Base-by-base conservation (phyloP, 352 stramenopile genomes). In the Globisporangium abappressorium region DNA sequence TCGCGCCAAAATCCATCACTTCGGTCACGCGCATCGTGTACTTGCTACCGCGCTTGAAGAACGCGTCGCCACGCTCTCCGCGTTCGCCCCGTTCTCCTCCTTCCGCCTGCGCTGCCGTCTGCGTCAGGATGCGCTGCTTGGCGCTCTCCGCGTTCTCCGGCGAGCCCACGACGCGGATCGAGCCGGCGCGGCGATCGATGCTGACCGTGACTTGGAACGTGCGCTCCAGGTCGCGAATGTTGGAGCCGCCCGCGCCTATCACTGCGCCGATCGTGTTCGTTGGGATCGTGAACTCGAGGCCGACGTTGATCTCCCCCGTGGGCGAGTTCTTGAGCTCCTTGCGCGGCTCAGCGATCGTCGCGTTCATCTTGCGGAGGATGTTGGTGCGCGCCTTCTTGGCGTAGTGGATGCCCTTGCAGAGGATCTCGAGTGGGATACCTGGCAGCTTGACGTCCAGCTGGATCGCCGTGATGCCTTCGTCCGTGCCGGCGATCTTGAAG, bases 381-480 rank as follows among this genome's bases (percentile, higher is more conserved):
- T 83, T 81, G 46, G 72, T 67, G 53, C 95, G 81, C 36, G 89
- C 91, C 61, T 89, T 80, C 72, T 89, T 92, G 34, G 95, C 93
- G 55, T 92, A 76, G 28, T 91, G 74, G 47, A 99, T 75, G 41
- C 84, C 95, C 55, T 98, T 78, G 60, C 79, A 82, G 14, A 99
- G 69, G 18, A 97, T 82, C 3, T 79, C 70, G 57, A 97, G 70
- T 5, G 92, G 90, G 28, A 98, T 80, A 30, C 93, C 93, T 0
- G 86, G 76, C 47, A 98, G 81, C 82, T 99, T 99, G 43, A 99
- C 95, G 77, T 99, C 97, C 33, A 99, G 77, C 76, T 99, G 97
- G 61, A 99, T 87, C 26, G 97, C 96, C 28, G 97, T 99, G 58
- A 99, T 96, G 53, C 95, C 94, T 14, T 66, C 70, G 20, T 78